Percentiles rank a stretch among this genome's conserved stretches.
Evolutionary conservation across 345 rosid species (phyloP).

Genomic region (Capsella bursapastoris): DNA sequence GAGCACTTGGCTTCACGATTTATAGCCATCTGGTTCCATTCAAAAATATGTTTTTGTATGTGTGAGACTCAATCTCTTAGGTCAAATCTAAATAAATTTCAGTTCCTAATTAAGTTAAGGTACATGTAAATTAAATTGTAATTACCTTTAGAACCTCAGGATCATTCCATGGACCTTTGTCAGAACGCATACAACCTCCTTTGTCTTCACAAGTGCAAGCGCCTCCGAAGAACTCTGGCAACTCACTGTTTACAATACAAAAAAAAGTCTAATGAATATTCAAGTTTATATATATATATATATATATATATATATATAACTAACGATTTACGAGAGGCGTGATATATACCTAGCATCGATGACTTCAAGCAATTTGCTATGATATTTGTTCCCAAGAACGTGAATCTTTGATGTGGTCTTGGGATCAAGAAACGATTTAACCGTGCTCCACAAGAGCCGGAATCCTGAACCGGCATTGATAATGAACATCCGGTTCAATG

Average conservation of each 20-base stretch:
- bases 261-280: not conserved
- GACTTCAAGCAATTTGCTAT: conserved; percentile 91
- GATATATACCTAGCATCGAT: conserved; percentile 76
- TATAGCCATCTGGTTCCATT: conserved; percentile 62
- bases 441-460: conserved; percentile 91
- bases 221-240: conserved; percentile 97
- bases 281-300: not conserved
- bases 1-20: conserved; percentile 67
- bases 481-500: conserved; percentile 93
- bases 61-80: not conserved
- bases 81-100: not conserved
- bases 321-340: not conserved
- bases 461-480: conserved; percentile 96
- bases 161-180: conserved; percentile 99
- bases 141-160: conserved; percentile 82
- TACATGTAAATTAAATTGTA: not conserved
- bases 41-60: not conserved
- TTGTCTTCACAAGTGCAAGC: conserved; percentile 83
- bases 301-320: not conserved
- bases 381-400: conserved; percentile 97
- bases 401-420: conserved; percentile 89
- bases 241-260: conserved; percentile 60
- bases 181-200: conserved; percentile 97
- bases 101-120: not conserved
- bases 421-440: conserved; percentile 88